Evolutionary conservation across 495 filamentous ascomycete species (phyloP), one percentile per base, ranked within the genome.

Genomic region (Polyplosphaeria fusca): DNA sequence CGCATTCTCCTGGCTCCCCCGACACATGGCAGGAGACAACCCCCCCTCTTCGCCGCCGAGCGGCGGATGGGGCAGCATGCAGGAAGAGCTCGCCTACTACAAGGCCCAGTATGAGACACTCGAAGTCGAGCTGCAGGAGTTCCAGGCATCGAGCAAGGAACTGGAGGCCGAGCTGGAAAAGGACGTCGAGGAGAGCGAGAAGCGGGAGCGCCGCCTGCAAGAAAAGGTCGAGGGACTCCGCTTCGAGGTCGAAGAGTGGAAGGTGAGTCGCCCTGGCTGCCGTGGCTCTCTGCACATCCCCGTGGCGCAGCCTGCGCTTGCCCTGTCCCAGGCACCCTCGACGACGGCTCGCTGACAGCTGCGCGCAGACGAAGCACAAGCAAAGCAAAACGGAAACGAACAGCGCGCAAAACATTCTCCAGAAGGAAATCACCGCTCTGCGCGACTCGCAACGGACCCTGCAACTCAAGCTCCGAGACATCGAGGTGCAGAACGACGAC

Each of bases 201-300:
- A 93, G 74, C 81, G 88, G 63, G 93, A 98, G 70, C 80, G 89
- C 53, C 77, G 82, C 52, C 72, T 97, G 64, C 82, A 89, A 68
- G 86, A 92, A 69, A 95, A 93, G 73, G 84, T 87, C 1, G 93
- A 97, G 66, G 77, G 73, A 23, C 69, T 95, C 64, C 81, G 80
- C 51, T 96, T 89, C 66, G 90, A 96, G 67, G 91, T 92, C 0
- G 91, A 96, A 18, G 93, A 98, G 73, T 98, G 93, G 93, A 96
- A 98, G 83, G 91, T 95, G 77, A 67, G 82, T 65, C 5, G 14
- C 14, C 14, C 14, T 35, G 30, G 30, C 14, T 35, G 30, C 14
- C 30, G n/a, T n/a, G n/a, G n/a, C n/a, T n/a, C n/a, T n/a, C n/a
- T n/a, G n/a, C n/a, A n/a, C n/a, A 35, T 35, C 14, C 7, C 30